These are phyloP conservation scores for Clavariopsis aquatica DNA, from an alignment of 495 filamentous ascomycete species.

Conservation along the genomic window DNA sequence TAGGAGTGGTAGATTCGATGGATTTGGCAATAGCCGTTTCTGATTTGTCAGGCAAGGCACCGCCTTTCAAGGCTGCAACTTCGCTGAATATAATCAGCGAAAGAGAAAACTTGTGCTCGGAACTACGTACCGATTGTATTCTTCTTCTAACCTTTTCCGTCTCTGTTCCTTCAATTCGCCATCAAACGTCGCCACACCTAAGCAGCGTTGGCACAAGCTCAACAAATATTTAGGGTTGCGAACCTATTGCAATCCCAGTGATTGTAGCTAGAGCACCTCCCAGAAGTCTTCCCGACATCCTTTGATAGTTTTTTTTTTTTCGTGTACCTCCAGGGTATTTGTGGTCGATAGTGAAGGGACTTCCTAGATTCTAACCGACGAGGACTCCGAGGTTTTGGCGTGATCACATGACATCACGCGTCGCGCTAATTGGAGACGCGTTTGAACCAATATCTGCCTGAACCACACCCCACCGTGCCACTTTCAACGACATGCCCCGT, in stretches of 20 bases:
- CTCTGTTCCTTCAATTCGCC: conserved; percentile 26
- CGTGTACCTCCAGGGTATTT: no score
- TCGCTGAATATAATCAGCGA: background rate
- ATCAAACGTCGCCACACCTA: conserved; percentile 25
- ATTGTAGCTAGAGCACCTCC: conserved; percentile 26
- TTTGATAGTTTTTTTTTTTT: background rate
- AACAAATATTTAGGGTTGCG: background rate
- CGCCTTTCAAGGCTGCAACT: background rate
- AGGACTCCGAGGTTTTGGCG: background rate
- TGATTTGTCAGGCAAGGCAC: background rate
- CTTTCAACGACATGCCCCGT: conserved; percentile 30
- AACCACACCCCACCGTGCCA: conserved; percentile 5
- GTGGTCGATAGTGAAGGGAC: no score
- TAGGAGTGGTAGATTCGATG: background rate
- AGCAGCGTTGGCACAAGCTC: background rate
- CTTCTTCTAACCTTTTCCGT: conserved; percentile 27
- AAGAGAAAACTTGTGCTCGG: background rate
- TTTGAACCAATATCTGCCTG: background rate
- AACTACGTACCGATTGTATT: conserved; percentile 21
- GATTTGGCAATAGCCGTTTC: background rate
- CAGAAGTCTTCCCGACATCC: conserved; percentile 20
- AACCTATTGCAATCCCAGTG: conserved; percentile 28
- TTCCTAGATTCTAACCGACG: background rate
- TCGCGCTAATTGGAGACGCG: conserved; percentile 8
- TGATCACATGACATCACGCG: background rate